Evolutionary conservation across 768 basidiomycete species (phyloP), one percentile per base, ranked within the genome.

Genomic region (Kwoniella sp.): DNA sequence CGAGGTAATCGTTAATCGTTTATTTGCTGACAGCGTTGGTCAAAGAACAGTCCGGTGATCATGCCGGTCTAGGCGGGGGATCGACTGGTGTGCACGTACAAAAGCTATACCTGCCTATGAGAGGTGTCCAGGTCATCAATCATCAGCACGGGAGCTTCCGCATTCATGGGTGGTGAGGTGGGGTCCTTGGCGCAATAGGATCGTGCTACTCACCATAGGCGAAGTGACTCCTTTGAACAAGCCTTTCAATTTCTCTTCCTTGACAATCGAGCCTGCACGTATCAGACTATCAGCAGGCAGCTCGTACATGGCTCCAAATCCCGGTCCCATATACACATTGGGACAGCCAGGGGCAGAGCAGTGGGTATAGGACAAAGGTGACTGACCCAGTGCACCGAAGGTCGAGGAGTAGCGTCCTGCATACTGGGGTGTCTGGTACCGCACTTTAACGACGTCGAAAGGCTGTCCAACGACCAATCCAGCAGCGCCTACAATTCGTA

Each of bases 391-490:
- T 55, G 81, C 78, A 7, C 66, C 58, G 25, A 71, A 69, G 12
- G 75, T 79, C 11, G 76, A 76, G 2, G 52, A 61, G 65, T 82
- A 82, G 15, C 71, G 63, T 23, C 79, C 75, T 0, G 54, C 61
- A 66, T 65, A 80, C 54, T 78, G 71, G 0, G 79, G 76, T 1
- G 75, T 75, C 58, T 82, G 81, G 59, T 80, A 81, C 25, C 81
- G 61, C 31, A 80, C 79, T 59, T 82, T 82, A 63, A 82, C 84
- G 25, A 88, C 91, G 74, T 92, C 91, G 57, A 91, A 88, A 0
- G 90, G 91, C 72, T 89, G 89, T 17, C 90, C 90, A 2, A 89
- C 86, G 3, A 88, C 78, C 2, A 92, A 82, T 28, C 87, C 85
- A 0, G 87, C 85, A 53, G 87, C 86, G 9, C 90, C 90, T 81